phyloP scores from a whole-genome alignment of 108 stramenopile species.

The Nannochloropsis granulata region DNA sequence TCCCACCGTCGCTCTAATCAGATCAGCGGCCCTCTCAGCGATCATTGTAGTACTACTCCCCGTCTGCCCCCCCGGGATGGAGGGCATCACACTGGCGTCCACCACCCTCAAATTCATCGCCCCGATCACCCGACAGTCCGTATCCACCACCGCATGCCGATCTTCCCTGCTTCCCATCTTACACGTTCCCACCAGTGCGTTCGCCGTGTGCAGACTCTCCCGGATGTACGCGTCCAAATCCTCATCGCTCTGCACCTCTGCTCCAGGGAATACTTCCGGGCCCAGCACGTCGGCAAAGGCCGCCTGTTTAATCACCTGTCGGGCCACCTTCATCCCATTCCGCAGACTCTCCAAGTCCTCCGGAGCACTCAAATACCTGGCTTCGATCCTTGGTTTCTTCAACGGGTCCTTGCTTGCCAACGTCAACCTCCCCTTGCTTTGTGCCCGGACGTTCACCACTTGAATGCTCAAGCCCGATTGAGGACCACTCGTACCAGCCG shows the following conservation, averaged over 20 bases:
- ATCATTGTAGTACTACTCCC: slow-evolving; percentile 11
- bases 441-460: background rate
- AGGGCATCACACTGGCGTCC: slow-evolving; percentile 24
- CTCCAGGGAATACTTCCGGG: slow-evolving; percentile 15
- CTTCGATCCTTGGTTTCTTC: background rate
- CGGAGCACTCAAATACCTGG: background rate
- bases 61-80: slow-evolving; percentile 21
- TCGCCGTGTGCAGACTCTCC: slow-evolving; percentile 22
- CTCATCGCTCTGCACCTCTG: background rate
- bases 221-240: slow-evolving; percentile 8
- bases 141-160: slow-evolving; percentile 7
- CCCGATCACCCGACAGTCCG: slow-evolving; percentile 9
- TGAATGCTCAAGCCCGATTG: background rate
- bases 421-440: background rate
- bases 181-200: slow-evolving; percentile 26
- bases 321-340: background rate
- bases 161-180: slow-evolving; percentile 16
- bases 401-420: background rate
- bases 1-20: slow-evolving; percentile 1
- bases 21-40: slow-evolving; percentile 27
- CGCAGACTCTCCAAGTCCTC: background rate
- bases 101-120: slow-evolving; percentile 8
- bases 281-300: background rate
- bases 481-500: background rate
- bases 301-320: background rate